Base-by-base conservation (phyloP, 2,329 filamentous ascomycete genomes). In the Microdochium paspali region DNA sequence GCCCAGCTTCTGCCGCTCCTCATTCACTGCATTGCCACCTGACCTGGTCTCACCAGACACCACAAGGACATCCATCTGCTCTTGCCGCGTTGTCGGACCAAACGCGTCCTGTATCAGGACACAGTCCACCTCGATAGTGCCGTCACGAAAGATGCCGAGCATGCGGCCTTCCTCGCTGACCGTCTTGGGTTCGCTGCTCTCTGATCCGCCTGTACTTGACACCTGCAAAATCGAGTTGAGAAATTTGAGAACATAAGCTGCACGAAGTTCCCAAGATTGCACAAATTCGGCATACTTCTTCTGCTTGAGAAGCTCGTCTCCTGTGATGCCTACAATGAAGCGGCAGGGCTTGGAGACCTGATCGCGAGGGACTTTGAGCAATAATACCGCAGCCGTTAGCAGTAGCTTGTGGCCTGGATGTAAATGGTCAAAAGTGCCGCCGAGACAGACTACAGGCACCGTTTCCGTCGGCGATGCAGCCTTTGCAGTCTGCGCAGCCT, bases 381-480 rank as follows among this genome's bases (percentile, higher is more conserved):
- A 75, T 48, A 96, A 78, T 0, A 84, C 79, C 0, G 86, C 87
- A 51, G 90, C 90, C n/a, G 90, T 90, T 20, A 98, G 78, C 20
- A 98, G 77, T n/a, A 97, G 74, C 67, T 97, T 98, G 70, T 98
- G 93, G 5, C 93, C 93, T 3, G 87, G 83, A 62, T 98, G 93
- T 21, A 98, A 77, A 66, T 97, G 90, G 64, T 98, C 93, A 66
- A 97, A 98, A 0, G 93, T 98, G 10, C 93, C 93, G 25, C 91
- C 93, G 12, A 97, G 79, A 46, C 85, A 87, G 45, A 94, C 85
- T 13, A 79, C 76, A 50, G 72, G 67, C 62, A 87, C 78, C 39
- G 64, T 58, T 23, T 53, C 52, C 2, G 61, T 61, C 39, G 57
- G 57, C 3, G 56, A 30, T 15, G 54, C 46, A 21, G 49, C 40